Conservation (phyloP, 352 stramenopile species). For the Bremia lactucae region DNA sequence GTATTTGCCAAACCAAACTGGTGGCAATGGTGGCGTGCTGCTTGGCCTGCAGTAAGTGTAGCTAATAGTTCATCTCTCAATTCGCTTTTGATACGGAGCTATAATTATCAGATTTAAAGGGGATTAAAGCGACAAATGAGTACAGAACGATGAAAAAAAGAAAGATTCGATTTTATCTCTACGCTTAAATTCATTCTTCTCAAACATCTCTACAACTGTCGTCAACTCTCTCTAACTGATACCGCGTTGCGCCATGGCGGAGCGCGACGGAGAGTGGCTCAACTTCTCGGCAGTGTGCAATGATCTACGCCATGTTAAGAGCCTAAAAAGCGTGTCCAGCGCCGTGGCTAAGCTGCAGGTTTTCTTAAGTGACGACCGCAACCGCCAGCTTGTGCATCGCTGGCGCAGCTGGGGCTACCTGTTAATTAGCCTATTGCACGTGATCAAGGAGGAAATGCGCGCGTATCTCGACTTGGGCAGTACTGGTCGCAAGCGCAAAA, state of each 20-base stretch:
- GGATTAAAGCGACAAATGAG: too few relatives aligned
- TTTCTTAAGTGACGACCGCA: slow-evolving; percentile 41
- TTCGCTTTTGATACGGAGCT: too few relatives aligned
- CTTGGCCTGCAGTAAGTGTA: slow-evolving; percentile 64
- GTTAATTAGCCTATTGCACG: slow-evolving; percentile 35
- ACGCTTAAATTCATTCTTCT: too few relatives aligned
- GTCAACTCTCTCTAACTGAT: background rate
- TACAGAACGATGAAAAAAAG: too few relatives aligned
- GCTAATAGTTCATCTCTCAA: too few relatives aligned
- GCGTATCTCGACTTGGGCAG: slow-evolving; percentile 19
- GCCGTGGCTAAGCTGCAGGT: slow-evolving; percentile 30
- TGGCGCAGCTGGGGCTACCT: slow-evolving; percentile 64
- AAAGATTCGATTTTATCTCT: too few relatives aligned
- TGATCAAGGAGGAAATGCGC: slow-evolving; percentile 38
- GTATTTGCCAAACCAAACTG: slow-evolving; percentile 92
- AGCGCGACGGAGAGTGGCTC: slow-evolving; percentile 30
- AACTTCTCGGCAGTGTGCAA: slow-evolving; percentile 34
- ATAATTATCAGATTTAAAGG: too few relatives aligned
- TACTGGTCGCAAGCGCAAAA: slow-evolving; percentile 18
- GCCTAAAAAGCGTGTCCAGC: slow-evolving; percentile 19
- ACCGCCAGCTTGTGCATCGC: slow-evolving; percentile 48
- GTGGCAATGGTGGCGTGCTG: slow-evolving; percentile 76
- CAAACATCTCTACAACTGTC: too few relatives aligned
- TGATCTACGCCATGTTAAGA: slow-evolving; percentile 35
- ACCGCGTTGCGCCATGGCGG: background rate